Evolutionary conservation across 768 basidiomycete genomes (phyloP), one percentile per base, ranked within the genome.

Genomic region (Tricholoma hemisulphureum): DNA sequence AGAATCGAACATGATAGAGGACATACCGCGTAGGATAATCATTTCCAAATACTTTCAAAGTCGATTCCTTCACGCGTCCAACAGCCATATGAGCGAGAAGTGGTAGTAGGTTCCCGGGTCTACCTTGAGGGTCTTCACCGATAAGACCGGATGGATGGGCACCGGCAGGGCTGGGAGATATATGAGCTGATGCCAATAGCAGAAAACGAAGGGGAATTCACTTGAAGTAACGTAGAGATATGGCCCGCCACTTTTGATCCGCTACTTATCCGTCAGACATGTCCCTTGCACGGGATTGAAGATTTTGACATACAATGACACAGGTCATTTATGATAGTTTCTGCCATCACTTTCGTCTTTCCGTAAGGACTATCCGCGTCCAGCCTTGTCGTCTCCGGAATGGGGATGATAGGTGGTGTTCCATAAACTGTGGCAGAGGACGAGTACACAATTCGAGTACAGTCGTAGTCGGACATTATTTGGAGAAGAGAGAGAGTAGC

Each of bases 371-470:
- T 95, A 70, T 95, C 88, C 0, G 96, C 92, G 69, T 89, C 75
- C 58, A 98, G 75, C 16, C 89, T 86, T 3, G 93, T 95, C 3
- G 87, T 83, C 74, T 99, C 97, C 14, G 95, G 93, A 63, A 98
- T 98, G 53, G 97, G 97, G 45, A 98, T 91, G 51, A 76, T 77
- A 20, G 92, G 88, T 9, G 97, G 97, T 3, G 87, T 95, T 54
- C 97, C 97, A 69, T 99, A 99, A 23, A 99, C 97, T 16, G 97
- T 98, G 6, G 97, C 97, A 21, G 94, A 96, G 10, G 95, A 98
- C 1, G 97, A 98, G 78, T 98, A 99, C 53, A 99, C 96, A 57
- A 99, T 77, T 58, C 93, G 84, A 53, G 82, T 81, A 76, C 91
- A 93, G 61, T 88, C 87, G 73, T 85, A 93, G 53, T 89, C 89